Conservation (phyloP, 75 land plant genomes). For the Sequoiadendron giganteum region DNA sequence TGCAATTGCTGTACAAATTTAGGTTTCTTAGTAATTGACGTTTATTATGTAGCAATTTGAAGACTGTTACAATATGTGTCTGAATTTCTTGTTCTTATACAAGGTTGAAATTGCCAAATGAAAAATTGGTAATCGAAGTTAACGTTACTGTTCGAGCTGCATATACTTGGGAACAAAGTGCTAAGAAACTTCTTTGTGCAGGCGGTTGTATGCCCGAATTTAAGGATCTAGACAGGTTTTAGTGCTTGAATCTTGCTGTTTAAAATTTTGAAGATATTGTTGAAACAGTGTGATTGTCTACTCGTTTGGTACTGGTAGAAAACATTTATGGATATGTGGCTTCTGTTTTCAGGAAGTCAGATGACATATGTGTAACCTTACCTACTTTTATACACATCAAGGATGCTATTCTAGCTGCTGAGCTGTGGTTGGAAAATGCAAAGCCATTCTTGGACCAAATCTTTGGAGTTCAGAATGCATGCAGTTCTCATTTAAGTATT, state of each 20-base stretch:
- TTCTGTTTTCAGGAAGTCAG: slow-evolving; percentile 12
- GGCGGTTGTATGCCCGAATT: background rate
- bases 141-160: background rate
- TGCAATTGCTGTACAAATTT: background rate
- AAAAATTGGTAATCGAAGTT: slow-evolving; percentile 3
- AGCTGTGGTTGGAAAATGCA: slow-evolving; percentile 4
- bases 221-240: slow-evolving; percentile 11
- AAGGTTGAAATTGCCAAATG: slow-evolving; percentile 8
- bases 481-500: background rate
- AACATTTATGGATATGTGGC: background rate
- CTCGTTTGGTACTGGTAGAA: background rate
- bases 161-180: slow-evolving; percentile 8
- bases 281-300: background rate
- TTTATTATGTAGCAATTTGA: background rate
- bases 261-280: background rate
- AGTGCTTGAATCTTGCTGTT: background rate
- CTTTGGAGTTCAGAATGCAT: background rate
- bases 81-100: background rate
- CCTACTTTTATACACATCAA: background rate
- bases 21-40: background rate
- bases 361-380: background rate
- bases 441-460: slow-evolving; percentile 9
- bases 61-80: background rate
- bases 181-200: slow-evolving; percentile 2
- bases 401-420: slow-evolving; percentile 1